phyloP scores from a whole-genome alignment of 2,329 filamentous ascomycete species.

The Macrophomina tecta region DNA sequence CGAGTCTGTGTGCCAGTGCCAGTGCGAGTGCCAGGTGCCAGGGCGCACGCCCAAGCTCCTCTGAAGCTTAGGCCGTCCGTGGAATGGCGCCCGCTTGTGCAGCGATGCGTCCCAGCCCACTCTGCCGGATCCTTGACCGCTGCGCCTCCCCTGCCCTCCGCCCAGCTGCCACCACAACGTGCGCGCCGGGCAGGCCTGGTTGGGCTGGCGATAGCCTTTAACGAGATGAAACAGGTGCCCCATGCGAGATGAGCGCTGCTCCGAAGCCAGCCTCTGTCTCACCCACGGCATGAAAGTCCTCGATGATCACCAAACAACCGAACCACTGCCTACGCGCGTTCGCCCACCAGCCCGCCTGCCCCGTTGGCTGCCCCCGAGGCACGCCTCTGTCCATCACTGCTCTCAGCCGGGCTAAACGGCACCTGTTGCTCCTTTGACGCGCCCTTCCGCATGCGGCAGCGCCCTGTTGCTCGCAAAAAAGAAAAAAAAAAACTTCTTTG shows the following conservation, averaged over 20 bases:
- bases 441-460: slow-evolving; percentile 11
- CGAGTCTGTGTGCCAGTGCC: background rate
- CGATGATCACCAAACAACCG: background rate
- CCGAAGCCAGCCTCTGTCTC: slow-evolving; percentile 13
- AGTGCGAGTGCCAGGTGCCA: background rate
- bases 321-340: slow-evolving; percentile 18
- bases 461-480: slow-evolving; percentile 1
- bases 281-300: slow-evolving; percentile 6
- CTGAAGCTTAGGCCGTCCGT: background rate
- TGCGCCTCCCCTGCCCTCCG: slow-evolving; percentile 18
- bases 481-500: background rate
- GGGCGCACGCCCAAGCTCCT: background rate
- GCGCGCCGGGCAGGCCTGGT: slow-evolving; percentile 7
- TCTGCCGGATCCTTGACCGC: slow-evolving; percentile 24
- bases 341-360: background rate
- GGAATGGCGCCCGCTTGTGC: slow-evolving; percentile 15
- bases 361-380: slow-evolving; percentile 8
- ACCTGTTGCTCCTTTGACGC: background rate
- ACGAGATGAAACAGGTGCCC: slow-evolving; percentile 27
- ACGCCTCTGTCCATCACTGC: slow-evolving; percentile 3
- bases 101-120: slow-evolving; percentile 19
- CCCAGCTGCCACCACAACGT: slow-evolving; percentile 22
- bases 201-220: slow-evolving; percentile 21
- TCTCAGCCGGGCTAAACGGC: slow-evolving; percentile 6
- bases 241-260: slow-evolving; percentile 26